Evolutionary conservation across 306 rosid species (phyloP), one percentile per base, ranked within the genome.

Genomic region (Castanea crenata): DNA sequence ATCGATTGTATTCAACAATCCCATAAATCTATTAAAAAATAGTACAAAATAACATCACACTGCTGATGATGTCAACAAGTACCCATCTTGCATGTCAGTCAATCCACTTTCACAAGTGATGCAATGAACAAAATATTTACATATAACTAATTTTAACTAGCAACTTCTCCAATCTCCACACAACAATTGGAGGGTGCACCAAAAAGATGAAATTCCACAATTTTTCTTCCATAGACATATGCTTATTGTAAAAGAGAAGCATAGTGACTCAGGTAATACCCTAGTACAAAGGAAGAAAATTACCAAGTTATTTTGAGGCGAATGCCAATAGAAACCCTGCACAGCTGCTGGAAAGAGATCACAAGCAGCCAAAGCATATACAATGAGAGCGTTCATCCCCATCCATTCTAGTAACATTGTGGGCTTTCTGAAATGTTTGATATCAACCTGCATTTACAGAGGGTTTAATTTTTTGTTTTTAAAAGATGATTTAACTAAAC

Each of bases 331-430:
- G 88, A 92, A 89, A 63, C 95, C 97, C 77, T 92, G 94, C 79
- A 90, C 32, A 81, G 83, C 83, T 71, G 87, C 90, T 5, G 94
- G 88, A 79, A 92, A 87, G 63, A 92, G 83, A 49, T 90, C 97
- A 78, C 92, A 86, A 79, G 97, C 94, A 73, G 89, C 97, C 85
- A 88, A 76, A 56, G 88, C 92, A 38, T 88, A 92, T 59, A 92
- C 83, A 27, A 88, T 84, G 72, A 92, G 92, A 59, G 97, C 90
- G 82, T 90, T 92, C 95, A 90, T 86, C 51, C 97, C 97, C 90
- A 89, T 87, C 95, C 93, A 92, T 55, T 92, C 90, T 34, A 92
- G 75, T 76, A 90, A 82, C 54, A 83, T 68, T 19, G 88, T 80
- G 58, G 93, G 93, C 83, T 86, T 90, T 85, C 84, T 89, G 70